These are phyloP conservation scores for Claviceps africana DNA, from an alignment of 2,329 filamentous ascomycete species.

Conservation along the genomic window DNA sequence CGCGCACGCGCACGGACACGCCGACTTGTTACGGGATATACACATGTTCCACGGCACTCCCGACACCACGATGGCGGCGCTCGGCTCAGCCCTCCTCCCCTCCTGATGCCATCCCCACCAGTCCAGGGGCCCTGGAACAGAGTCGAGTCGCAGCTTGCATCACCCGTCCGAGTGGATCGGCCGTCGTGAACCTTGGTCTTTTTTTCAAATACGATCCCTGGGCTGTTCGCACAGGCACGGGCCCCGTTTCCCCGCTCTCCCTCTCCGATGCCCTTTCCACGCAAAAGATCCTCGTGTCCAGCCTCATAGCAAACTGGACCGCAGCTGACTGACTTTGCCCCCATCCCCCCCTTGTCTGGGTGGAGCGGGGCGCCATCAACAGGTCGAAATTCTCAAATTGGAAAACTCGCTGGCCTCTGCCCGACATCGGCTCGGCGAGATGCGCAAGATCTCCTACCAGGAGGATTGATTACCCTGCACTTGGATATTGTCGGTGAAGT, in stretches of 20 bases:
- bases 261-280: not conserved
- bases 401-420: constrained; percentile 76
- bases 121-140: not conserved
- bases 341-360: not conserved
- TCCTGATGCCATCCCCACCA: not conserved
- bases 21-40: not conserved
- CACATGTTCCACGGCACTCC: not conserved
- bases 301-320: not conserved
- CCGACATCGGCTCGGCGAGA: constrained; percentile 76
- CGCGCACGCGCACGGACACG: not conserved
- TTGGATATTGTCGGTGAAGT: not conserved
- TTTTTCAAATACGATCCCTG: not conserved
- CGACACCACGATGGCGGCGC: not conserved
- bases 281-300: not conserved
- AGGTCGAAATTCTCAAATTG: constrained; percentile 95
- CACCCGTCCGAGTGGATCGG: not conserved
- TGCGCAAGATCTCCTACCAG: constrained; percentile 93
- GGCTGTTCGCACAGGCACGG: not conserved
- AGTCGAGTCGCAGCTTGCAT: not conserved
- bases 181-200: not conserved
- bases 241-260: not conserved
- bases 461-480: constrained; percentile 40
- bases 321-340: constrained; percentile 3
- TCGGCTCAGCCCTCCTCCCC: not conserved
- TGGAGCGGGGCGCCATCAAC: constrained; percentile 2